Conservation (phyloP, 306 rosid genomes). For the Sindora glabra region DNA sequence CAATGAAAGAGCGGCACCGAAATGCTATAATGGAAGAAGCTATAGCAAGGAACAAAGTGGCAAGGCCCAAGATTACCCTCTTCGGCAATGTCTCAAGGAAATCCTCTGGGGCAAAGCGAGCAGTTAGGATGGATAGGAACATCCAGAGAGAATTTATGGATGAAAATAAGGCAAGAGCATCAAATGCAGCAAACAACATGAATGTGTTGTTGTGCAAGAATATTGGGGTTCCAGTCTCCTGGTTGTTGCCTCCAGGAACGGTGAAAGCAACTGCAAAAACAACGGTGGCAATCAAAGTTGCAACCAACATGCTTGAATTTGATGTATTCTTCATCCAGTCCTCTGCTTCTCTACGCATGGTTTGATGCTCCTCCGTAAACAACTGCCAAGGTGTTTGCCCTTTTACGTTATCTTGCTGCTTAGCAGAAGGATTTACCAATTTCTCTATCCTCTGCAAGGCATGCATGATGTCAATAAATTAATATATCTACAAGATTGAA, state of each 20-base stretch:
- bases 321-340: conserved; percentile 20
- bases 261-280: conserved; percentile 20
- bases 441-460: not conserved
- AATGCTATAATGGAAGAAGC: conserved; percentile 4
- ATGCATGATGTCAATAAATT: not conserved
- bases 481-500: too few relatives aligned
- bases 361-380: conserved; percentile 1
- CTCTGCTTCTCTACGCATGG: not conserved
- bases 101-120: conserved; percentile 13
- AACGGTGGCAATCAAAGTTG: conserved; percentile 16
- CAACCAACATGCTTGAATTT: conserved; percentile 14
- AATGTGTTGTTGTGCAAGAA: not conserved
- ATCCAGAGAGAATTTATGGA: conserved; percentile 11
- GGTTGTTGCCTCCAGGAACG: conserved; percentile 13
- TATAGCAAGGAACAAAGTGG: conserved; percentile 6
- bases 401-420: too few relatives aligned
- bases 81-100: not conserved
- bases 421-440: not conserved
- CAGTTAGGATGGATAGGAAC: conserved; percentile 14
- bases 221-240: not conserved
- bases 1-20: not conserved
- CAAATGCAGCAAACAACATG: conserved; percentile 1
- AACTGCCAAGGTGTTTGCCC: not conserved
- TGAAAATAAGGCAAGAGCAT: conserved; percentile 11
- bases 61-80: conserved; percentile 9